Conservation (phyloP, 441 rosid genomes). For the Euphorbia celastroides region DNA sequence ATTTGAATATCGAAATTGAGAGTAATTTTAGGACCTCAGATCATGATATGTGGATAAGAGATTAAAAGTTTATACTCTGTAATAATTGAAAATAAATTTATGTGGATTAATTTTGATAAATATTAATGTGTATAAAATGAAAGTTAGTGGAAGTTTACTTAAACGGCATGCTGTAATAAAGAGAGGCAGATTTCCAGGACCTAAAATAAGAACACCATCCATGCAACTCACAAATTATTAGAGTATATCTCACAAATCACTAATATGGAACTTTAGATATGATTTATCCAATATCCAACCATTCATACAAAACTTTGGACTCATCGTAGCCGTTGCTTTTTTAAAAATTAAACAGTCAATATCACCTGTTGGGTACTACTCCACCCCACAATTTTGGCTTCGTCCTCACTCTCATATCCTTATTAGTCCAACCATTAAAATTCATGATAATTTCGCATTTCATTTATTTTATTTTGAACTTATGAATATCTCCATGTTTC, state of each 20-base stretch:
- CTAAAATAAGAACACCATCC: conserved; percentile 12
- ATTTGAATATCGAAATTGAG: no score
- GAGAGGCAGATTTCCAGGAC: conserved; percentile 10
- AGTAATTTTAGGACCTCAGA: no score
- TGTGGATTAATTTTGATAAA: no score
- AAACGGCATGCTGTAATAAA: conserved; percentile 18
- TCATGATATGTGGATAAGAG: no score
- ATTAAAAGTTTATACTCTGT: no score
- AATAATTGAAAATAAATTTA: no score
- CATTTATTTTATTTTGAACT: background rate
- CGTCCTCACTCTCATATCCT: conserved; percentile 22
- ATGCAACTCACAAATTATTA: no score
- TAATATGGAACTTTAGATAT: conserved; percentile 3
- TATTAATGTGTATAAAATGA: background rate
- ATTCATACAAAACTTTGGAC: conserved; percentile 14
- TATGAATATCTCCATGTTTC: background rate
- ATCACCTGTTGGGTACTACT: conserved; percentile 31
- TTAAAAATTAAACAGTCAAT: conserved; percentile 47
- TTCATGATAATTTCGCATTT: background rate
- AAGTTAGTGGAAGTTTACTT: background rate
- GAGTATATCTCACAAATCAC: no score
- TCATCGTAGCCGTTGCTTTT: conserved; percentile 49
- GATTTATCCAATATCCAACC: conserved; percentile 20
- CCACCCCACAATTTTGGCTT: conserved; percentile 36
- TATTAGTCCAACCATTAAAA: conserved; percentile 10